phyloP scores from a whole-genome alignment of 163 green algal genomes.

The Volvox carteri region DNA sequence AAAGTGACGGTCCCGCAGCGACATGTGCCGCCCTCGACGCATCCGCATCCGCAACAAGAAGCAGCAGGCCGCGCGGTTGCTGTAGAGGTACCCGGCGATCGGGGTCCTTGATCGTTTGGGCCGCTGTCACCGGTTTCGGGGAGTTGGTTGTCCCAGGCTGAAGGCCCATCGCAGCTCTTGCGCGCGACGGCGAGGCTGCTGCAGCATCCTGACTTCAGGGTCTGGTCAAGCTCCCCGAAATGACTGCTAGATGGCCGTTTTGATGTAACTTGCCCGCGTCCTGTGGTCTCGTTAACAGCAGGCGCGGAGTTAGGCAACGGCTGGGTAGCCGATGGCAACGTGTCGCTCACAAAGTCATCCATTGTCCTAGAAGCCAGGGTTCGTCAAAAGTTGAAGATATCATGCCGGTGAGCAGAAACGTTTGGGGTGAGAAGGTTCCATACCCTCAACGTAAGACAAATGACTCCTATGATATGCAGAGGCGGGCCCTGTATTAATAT shows the following conservation, averaged over 20 bases:
- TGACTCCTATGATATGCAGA: background rate
- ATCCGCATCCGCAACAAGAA: slow-evolving; percentile 27
- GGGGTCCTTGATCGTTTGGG: slow-evolving; percentile 1
- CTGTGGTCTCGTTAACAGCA: background rate
- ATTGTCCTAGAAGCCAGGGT: too few relatives aligned
- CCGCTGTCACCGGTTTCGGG: slow-evolving; percentile 10
- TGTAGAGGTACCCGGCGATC: background rate
- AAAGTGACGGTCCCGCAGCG: slow-evolving; percentile 26
- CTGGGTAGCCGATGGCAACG: background rate
- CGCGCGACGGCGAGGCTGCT: background rate
- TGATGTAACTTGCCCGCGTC: background rate
- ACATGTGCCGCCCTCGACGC: slow-evolving; percentile 32
- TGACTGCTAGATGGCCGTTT: background rate
- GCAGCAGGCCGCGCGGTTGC: background rate
- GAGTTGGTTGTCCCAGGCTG: background rate
- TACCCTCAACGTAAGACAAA: background rate
- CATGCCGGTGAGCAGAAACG: background rate
- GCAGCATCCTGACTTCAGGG: background rate
- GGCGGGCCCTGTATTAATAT: background rate
- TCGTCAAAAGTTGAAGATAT: too few relatives aligned
- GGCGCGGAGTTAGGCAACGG: background rate
- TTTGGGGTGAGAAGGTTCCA: slow-evolving; percentile 1
- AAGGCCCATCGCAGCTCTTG: slow-evolving; percentile 10
- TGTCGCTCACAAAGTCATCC: too few relatives aligned
- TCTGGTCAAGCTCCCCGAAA: background rate